Percentiles rank a stretch among this genome's conserved stretches.
Evolutionary conservation across 2,329 filamentous ascomycete genomes (phyloP).

Genomic region (Tolypocladium cylindrosporum): DNA sequence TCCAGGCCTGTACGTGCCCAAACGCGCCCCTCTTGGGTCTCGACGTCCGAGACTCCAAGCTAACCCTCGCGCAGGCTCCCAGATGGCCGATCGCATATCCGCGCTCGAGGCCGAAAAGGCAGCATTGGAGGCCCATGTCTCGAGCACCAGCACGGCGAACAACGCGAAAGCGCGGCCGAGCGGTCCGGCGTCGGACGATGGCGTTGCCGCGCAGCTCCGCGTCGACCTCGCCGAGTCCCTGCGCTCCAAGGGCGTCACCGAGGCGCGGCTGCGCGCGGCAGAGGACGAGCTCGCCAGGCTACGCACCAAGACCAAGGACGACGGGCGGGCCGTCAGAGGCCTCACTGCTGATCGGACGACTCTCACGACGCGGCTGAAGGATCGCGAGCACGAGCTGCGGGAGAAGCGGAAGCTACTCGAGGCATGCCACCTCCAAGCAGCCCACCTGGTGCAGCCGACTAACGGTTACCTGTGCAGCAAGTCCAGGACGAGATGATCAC

Average conservation of each 20-base stretch:
- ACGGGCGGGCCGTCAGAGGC: slow-evolving; percentile 49
- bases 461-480: slow-evolving; percentile 35
- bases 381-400: slow-evolving; percentile 75
- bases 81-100: slow-evolving; percentile 57
- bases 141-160: slow-evolving; percentile 10
- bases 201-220: slow-evolving; percentile 40
- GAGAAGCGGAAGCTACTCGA: slow-evolving; percentile 78
- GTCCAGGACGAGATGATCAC: slow-evolving; percentile 91
- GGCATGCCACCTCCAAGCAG: slow-evolving; percentile 18
- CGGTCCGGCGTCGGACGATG: slow-evolving; percentile 15
- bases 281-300: slow-evolving; percentile 55
- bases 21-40: slow-evolving; percentile 1
- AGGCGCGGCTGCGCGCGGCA: slow-evolving; percentile 50
- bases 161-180: slow-evolving; percentile 4
- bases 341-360: slow-evolving; percentile 53
- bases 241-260: slow-evolving; percentile 59
- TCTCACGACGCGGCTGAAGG: slow-evolving; percentile 58
- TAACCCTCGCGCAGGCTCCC: slow-evolving; percentile 39
- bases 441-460: slow-evolving; percentile 6
- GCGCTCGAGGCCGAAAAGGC: slow-evolving; percentile 50
- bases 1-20: slow-evolving; percentile 61
- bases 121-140: slow-evolving; percentile 19
- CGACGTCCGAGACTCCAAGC: slow-evolving; percentile 1
- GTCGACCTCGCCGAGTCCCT: slow-evolving; percentile 69
- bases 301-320: slow-evolving; percentile 48